Base-by-base conservation (phyloP, 2,329 filamentous ascomycete genomes). In the Hypoxylon sp. region DNA sequence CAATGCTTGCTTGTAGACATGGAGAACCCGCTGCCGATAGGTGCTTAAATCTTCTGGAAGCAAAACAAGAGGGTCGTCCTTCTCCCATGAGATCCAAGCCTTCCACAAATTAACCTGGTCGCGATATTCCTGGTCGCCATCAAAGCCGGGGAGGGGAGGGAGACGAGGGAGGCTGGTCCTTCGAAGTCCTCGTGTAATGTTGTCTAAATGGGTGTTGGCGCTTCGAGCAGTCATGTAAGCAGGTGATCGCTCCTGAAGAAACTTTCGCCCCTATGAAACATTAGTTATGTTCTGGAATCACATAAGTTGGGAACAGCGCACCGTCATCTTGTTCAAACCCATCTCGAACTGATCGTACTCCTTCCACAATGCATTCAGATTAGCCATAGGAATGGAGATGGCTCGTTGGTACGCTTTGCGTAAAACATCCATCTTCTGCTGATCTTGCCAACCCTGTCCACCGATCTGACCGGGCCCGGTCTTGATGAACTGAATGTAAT, bases 291-390 rank as follows among this genome's bases (percentile, higher is more conserved):
- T 48, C 57, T 41, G 12, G 27, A 32, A 16, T 52, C 17, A 9
- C 36, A 19, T 11, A 8, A 43, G 21, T 9, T 25, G 11, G 6
- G 20, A 74, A n/a, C n/a, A n/a, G n/a, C 82, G 67, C 79, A 92
- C 90, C 30, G 91, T 95, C 60, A 91, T 83, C 72, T 96, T 97
- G 76, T 97, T 97, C 51, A 97, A 73, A 4, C 87, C 84, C 83
- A 94, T 91, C 73, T 99, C 94, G 67, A 99, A 99, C 61, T 90
- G 87, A 69, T 97, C 92, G 67, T 99, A 99, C 67, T 99, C 93
- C 69, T 95, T 96, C 95, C 94, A 99, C 9, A 99, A 75, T 42
- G 81, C 82, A 65, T 93, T 90, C 37, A 96, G 84, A 21, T 88
- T 88, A 45, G 87, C 84, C 57, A 91, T 96, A 3, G 95, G 95